Evolutionary conservation across 192 early-diverging fungal species (phyloP).

Genomic region (Coemansia sp.): DNA sequence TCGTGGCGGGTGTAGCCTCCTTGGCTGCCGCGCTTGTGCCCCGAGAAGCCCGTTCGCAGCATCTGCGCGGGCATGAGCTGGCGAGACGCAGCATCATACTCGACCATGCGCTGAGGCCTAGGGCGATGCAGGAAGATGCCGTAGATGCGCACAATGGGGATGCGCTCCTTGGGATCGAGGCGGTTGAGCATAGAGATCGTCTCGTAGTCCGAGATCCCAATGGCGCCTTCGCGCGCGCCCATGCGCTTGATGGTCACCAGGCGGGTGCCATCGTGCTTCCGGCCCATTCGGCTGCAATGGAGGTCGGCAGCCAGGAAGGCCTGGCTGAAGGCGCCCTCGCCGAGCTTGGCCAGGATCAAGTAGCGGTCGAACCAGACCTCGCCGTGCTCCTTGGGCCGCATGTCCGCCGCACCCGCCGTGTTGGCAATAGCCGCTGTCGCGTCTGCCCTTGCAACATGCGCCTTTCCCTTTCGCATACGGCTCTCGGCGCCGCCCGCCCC

Average conservation of each 20-base stretch:
- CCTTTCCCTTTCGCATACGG: slow-evolving; percentile 9
- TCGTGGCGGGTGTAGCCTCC: background rate
- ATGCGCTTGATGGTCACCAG: slow-evolving; percentile 44
- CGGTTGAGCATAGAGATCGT: slow-evolving; percentile 39
- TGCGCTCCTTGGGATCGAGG: slow-evolving; percentile 24
- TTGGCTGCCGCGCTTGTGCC: background rate
- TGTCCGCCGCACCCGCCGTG: slow-evolving; percentile 1
- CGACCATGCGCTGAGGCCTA: slow-evolving; percentile 5
- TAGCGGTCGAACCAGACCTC: slow-evolving; percentile 48
- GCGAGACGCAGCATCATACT: slow-evolving; percentile 11
- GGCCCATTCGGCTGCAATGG: slow-evolving; percentile 33
- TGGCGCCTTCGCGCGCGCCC: slow-evolving; percentile 26
- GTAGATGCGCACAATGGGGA: slow-evolving; percentile 37
- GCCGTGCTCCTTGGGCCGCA: slow-evolving; percentile 33
- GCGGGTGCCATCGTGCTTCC: slow-evolving; percentile 31
- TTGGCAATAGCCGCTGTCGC: background rate
- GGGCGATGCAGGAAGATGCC: slow-evolving; percentile 31
- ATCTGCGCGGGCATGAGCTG: slow-evolving; percentile 12
- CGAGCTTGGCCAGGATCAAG: slow-evolving; percentile 35
- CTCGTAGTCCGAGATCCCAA: slow-evolving; percentile 43
- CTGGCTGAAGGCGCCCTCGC: slow-evolving; percentile 47
- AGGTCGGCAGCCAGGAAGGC: slow-evolving; percentile 40
- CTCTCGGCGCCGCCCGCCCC: slow-evolving; percentile 4
- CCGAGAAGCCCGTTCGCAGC: background rate
- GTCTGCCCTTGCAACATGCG: slow-evolving; percentile 2